phyloP scores from a whole-genome alignment of 306 rosid species.

The Trifolium pratense region DNA sequence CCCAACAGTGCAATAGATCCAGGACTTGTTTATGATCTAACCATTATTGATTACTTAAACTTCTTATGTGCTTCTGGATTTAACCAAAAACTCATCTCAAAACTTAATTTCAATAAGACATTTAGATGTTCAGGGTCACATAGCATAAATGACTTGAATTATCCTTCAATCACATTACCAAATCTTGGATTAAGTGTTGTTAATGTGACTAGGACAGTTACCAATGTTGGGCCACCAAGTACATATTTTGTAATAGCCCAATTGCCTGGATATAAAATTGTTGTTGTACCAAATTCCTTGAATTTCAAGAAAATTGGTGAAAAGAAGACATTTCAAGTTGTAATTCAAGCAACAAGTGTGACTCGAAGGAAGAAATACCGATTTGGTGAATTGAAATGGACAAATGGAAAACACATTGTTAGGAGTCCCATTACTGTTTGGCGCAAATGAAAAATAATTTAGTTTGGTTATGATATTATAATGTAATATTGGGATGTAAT shows the following conservation, averaged over 20 bases:
- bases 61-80: slow-evolving; percentile 50
- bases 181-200: slow-evolving; percentile 34
- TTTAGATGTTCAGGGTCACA: slow-evolving; percentile 45
- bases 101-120: slow-evolving; percentile 37
- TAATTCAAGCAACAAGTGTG: slow-evolving; percentile 41
- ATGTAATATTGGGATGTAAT: background rate
- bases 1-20: slow-evolving; percentile 57
- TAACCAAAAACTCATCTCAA: slow-evolving; percentile 35
- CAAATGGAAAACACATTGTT: slow-evolving; percentile 56
- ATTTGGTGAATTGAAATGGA: slow-evolving; percentile 51
- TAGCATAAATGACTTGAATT: slow-evolving; percentile 58
- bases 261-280: slow-evolving; percentile 49
- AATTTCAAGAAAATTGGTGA: slow-evolving; percentile 53
- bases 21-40: slow-evolving; percentile 49
- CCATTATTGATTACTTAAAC: slow-evolving; percentile 40
- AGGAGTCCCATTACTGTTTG: slow-evolving; percentile 59
- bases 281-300: slow-evolving; percentile 52
- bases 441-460: slow-evolving; percentile 18
- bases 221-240: slow-evolving; percentile 59
- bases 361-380: slow-evolving; percentile 13
- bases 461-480: background rate
- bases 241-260: slow-evolving; percentile 49
- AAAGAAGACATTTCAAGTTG: slow-evolving; percentile 54
- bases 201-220: slow-evolving; percentile 44
- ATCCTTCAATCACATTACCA: slow-evolving; percentile 74